Evolutionary conservation across 768 basidiomycete genomes (phyloP), one percentile per base, ranked within the genome.

Genomic region (Agrocybe praecox): DNA sequence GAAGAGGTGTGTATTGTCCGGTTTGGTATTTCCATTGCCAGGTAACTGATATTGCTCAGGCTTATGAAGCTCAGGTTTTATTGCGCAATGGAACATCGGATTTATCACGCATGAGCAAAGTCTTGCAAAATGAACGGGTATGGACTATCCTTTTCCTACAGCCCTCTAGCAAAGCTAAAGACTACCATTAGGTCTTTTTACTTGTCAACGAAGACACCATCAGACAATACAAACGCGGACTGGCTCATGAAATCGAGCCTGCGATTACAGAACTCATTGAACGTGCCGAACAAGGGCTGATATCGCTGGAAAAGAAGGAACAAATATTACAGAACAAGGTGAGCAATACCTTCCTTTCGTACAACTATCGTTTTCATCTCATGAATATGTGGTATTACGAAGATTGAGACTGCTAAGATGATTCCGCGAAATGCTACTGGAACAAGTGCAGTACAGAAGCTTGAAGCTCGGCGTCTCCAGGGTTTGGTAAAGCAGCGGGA

Each of bases 181-280:
- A 4, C 12, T 21, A 23, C 36, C 52, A 49, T 23, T 55, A 94
- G 91, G 84, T 90, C 0, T 93, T 89, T 66, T 72, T 90, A 17
- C 81, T 94, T 10, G 78, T 91, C 1, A 84, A 89, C 52, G 90
- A 93, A 68, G 79, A 76, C 12, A 89, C 86, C 0, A 80, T 92
- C n/a, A 80, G 81, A 52, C 79, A 75, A 69, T 92, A 93, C 74
- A 91, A 92, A 65, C 72, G 86, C 2, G 87, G 88, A 43, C 76
- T 93, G 40, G 86, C 83, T 1, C 88, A 90, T 51, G 91, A 92
- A 67, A 84, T 94, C 10, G 91, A 93, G 57, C 92, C 92, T 17
- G 84, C 88, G 26, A 87, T 94, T 18, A 83, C 78, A 46, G 90
- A 93, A 60, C 82, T 94, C 15, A 80, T 92, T 18, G 79, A 84